phyloP scores from a whole-genome alignment of 129 eudicot species.

The Deinandra increscens region DNA sequence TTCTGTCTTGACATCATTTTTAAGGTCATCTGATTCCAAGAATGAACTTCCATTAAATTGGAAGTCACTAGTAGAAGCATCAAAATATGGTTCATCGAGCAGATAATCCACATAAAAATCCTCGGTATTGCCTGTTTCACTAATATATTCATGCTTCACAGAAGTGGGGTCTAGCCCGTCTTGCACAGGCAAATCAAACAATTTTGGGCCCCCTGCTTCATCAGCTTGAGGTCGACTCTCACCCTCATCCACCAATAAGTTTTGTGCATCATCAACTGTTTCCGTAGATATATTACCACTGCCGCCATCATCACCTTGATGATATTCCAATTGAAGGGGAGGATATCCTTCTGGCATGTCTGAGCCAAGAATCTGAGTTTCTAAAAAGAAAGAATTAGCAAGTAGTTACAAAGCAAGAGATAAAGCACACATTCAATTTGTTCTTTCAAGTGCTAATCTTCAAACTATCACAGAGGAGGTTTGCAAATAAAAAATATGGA shows the following conservation, averaged over 20 bases:
- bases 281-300: constrained; percentile 32
- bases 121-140: constrained; percentile 38
- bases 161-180: constrained; percentile 33
- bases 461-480: neutral
- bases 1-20: constrained; percentile 43
- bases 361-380: constrained; percentile 56
- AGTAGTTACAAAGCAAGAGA: too few species aligned
- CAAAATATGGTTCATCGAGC: constrained; percentile 59
- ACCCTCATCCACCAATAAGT: constrained; percentile 20
- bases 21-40: constrained; percentile 63
- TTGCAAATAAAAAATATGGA: neutral
- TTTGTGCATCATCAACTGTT: constrained; percentile 29
- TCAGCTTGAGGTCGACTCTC: constrained; percentile 30
- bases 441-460: neutral
- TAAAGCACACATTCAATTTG: neutral
- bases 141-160: constrained; percentile 57
- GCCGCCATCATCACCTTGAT: constrained; percentile 34
- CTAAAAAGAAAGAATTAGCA: constrained; percentile 12
- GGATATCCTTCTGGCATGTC: constrained; percentile 34
- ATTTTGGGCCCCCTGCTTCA: constrained; percentile 37
- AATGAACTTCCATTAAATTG: constrained; percentile 49
- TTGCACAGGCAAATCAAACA: constrained; percentile 47
- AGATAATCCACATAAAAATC: constrained; percentile 47
- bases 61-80: constrained; percentile 38
- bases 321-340: constrained; percentile 39